Percentiles rank a stretch among this genome's conserved stretches.
phyloP scores from a whole-genome alignment of 129 eudicot species.

The Glebionis coronaria region DNA sequence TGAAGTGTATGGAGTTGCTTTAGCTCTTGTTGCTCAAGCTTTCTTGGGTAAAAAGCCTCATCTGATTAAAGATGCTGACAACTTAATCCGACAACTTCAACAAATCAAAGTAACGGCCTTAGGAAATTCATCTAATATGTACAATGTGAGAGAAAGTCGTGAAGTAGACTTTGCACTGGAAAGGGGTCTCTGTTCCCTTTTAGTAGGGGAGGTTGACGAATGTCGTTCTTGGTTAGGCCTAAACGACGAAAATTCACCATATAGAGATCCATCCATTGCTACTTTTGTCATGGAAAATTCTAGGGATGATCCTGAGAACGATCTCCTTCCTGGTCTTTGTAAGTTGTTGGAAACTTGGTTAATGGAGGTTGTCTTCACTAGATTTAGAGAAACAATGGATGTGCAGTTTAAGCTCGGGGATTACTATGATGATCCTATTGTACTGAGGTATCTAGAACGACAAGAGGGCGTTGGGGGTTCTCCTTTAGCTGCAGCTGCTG shows the following conservation, averaged over 20 bases:
- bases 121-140: slow-evolving; percentile 41
- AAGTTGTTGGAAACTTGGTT: slow-evolving; percentile 92
- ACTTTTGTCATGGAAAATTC: slow-evolving; percentile 79
- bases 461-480: slow-evolving; percentile 81
- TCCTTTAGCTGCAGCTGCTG: slow-evolving; percentile 93
- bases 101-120: slow-evolving; percentile 66
- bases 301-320: slow-evolving; percentile 59
- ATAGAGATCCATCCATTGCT: slow-evolving; percentile 74
- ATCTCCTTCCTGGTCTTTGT: slow-evolving; percentile 92
- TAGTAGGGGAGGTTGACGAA: slow-evolving; percentile 88
- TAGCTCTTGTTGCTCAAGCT: slow-evolving; percentile 95
- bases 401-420: slow-evolving; percentile 79
- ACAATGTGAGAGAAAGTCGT: slow-evolving; percentile 43
- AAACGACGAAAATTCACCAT: slow-evolving; percentile 67
- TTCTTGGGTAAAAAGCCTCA: slow-evolving; percentile 79
- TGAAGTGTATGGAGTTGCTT: slow-evolving; percentile 91
- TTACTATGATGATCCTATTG: slow-evolving; percentile 94
- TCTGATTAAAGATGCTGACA: slow-evolving; percentile 81
- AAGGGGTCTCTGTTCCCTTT: slow-evolving; percentile 90
- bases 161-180: slow-evolving; percentile 86
- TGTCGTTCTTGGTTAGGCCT: slow-evolving; percentile 93
- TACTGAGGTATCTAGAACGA: slow-evolving; percentile 76
- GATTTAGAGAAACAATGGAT: slow-evolving; percentile 80
- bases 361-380: slow-evolving; percentile 89
- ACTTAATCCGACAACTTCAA: slow-evolving; percentile 87